phyloP scores from a whole-genome alignment of 441 rosid species.

The Bocquillonia castaneifolia region DNA sequence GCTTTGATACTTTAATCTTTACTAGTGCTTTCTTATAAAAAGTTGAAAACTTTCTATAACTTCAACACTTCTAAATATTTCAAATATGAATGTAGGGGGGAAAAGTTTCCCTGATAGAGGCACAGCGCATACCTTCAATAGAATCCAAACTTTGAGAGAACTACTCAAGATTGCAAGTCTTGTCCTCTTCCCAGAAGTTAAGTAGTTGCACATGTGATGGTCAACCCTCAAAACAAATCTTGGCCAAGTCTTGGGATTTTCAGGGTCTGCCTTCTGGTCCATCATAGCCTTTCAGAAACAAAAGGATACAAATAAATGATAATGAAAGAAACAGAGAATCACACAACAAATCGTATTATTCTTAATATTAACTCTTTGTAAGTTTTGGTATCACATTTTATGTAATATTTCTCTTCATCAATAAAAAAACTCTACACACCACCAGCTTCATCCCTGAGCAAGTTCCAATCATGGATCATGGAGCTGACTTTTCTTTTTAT shows the following conservation, averaged over 20 bases:
- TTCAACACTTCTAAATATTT: not conserved
- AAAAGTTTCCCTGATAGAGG: not conserved
- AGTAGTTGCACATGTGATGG: slow-evolving; percentile 71
- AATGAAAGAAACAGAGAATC: not conserved
- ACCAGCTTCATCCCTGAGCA: slow-evolving; percentile 7
- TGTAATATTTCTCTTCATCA: not conserved
- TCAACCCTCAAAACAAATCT: slow-evolving; percentile 74
- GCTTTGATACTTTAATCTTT: not conserved
- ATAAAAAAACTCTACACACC: not conserved
- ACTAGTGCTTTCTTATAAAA: not conserved
- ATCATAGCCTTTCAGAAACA: slow-evolving; percentile 49
- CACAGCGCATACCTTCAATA: slow-evolving; percentile 76
- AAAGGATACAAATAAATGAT: not conserved
- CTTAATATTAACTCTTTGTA: slow-evolving; percentile 7
- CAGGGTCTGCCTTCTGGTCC: slow-evolving; percentile 59
- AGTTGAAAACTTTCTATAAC: not conserved
- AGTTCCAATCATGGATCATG: not conserved
- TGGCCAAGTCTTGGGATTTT: slow-evolving; percentile 81
- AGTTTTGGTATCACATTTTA: not conserved
- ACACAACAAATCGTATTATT: not conserved
- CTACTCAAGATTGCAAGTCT: slow-evolving; percentile 80
- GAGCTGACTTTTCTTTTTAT: not conserved
- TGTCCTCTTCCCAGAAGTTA: slow-evolving; percentile 77
- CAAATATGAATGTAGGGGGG: not conserved
- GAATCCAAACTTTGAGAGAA: slow-evolving; percentile 91